Evolutionary conservation across 805 yeast species (phyloP), one percentile per base, ranked within the genome.

Genomic region (Metschnikowia gelsemii): DNA sequence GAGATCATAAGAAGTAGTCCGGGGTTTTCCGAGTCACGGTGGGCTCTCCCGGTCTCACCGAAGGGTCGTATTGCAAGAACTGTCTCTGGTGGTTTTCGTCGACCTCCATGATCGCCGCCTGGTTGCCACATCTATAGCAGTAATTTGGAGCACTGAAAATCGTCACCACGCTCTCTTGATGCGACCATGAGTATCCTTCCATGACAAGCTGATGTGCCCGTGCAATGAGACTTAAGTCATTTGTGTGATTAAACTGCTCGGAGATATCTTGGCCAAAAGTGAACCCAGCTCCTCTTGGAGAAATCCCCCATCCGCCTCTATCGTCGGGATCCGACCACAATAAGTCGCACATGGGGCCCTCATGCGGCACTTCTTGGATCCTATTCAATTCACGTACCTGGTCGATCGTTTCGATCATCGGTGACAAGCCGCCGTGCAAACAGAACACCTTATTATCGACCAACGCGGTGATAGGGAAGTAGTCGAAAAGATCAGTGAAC

Each of bases 201-300:
- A 90, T 90, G n/a, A 89, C 96, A 62, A 89, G 75, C 68, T 89
- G 97, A 72, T 89, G 97, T 8, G 96, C 96, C 68, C 97, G 80
- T 20, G 97, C 96, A 50, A 90, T 84, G 49, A 90, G 70, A 38
- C 85, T 75, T 50, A 90, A 72, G 51, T 84, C 89, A 62, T 90
- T 90, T 14, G 89, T 83, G 66, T 89, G 96, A 62, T 90, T 90
- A 68, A 90, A 90, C 60, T 88, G 95, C 62, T 87, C 95, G 52
- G 90, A 79, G 56, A 89, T 87, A 72, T 90, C 96, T 69, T 84
- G 95, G 56, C 97, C 97, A 78, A 90, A 90, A 58, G 96, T 87
- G 82, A 86, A 90, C 64, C 97, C 97, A 48, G 97, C 97, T 73
- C 96, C 96, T 79, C 97, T 81, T 65, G 96, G 96, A 59, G 93